Base-by-base conservation (phyloP, 495 filamentous ascomycete genomes). In the Penicillium cataractarum region DNA sequence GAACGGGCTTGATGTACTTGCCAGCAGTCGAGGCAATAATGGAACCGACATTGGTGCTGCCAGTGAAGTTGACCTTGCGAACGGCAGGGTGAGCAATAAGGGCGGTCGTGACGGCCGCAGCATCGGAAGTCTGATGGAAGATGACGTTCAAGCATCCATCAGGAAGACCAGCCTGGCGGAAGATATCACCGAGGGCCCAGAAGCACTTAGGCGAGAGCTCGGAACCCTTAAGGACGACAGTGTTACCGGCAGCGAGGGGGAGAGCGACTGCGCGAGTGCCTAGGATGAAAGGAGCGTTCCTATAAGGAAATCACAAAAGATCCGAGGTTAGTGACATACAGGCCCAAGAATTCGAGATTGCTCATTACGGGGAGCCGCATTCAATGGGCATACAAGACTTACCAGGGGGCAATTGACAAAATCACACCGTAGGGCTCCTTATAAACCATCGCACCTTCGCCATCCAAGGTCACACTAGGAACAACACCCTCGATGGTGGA, bases 361-460 rank as follows among this genome's bases (percentile, higher is more conserved):
- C 8, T 46, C 42, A 7, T 42, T 19, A 6, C 7, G 8, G 8
- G 42, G 19, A 22, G 0, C 19, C 42, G 19, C 42, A 3, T 50
- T 50, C 46, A 49, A 17, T 49, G 10, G 10, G 33, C 46, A 49
- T 13, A 21, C 8, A 46, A 54, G 6, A 19, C 76, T 65, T 80
- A 92, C 91, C 93, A 97, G 31, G 93, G 92, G 21, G 91, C 92
- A 74, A 96, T 92, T 31, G 84, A 87, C 15, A 97, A 78, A 2
- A 93, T 76, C 27, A 95, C 92, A 21, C 92, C 92, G 65, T 86
- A 92, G 5, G 92, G 92, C 72, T 96, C 89, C 67, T 88, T 90
- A 52, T 86, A 76, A n/a, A 96, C 76, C 67, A 96, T 80, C 0
- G 89, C 89, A n/a, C 81, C 80, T 40, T 78, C 79, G 7, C 83